Base-by-base conservation (phyloP, 208 protist species). In the Spongospora subterranea region DNA sequence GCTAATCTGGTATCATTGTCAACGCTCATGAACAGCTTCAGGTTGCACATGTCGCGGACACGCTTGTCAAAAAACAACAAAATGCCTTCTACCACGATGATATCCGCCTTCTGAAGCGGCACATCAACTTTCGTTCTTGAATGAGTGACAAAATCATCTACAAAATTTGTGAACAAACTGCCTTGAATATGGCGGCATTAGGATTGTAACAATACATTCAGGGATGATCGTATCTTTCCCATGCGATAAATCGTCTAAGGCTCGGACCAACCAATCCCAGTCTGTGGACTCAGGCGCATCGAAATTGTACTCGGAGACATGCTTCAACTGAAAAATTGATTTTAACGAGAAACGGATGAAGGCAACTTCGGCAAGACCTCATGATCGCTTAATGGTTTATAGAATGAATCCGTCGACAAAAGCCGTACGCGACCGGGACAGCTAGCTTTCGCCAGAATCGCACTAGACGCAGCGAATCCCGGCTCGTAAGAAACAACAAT, bases 71-170 rank as follows among this genome's bases (percentile, higher is more conserved):
- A 89, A 43, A 89, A 89, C 11, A 64, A 24, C 88, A 89, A 39
- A n/a, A 89, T 89, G 11, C 88, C 88, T 89, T 89, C 88, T n/a
- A 89, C 88, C 13, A 89, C 64, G 88, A 89, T 89, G 88, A 89
- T 39, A 89, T 89, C 88, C 13, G 13, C 39, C 13, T 20, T 60
- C 20, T 1, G 1, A 20, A 89, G 13, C 11, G 24, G 1, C 11
- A 39, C 45, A 39, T 46, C 29, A 1, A n/a, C 11, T 38, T 6
- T 46, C n/a, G 32, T 6, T 17, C 88, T 39, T 17, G 45, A 35
- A 43, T 89, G 88, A 35, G 45, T 89, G 40, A 43, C 38, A 64
- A 66, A 89, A n/a, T 89, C 88, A 64, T 89, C 40, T 46, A n/a
- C n/a, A n/a, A n/a, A n/a, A n/a, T n/a, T n/a, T n/a, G 88, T 20